Conservation (phyloP, 805 yeast species). For the Teunomyces funiuensis region DNA sequence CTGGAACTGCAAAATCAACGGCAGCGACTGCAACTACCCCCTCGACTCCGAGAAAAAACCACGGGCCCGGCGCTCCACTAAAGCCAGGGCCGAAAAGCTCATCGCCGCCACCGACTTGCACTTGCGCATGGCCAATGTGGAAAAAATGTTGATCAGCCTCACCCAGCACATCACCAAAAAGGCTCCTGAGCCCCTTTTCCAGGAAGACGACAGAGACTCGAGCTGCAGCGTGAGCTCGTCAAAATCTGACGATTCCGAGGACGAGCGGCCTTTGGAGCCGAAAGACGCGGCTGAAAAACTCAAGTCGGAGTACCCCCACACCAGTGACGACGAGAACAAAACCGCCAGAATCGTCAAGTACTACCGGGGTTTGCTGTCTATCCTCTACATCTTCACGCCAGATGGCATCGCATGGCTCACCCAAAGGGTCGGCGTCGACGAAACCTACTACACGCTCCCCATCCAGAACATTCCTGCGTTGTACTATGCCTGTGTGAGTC, state of each 20-base stretch:
- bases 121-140: slow-evolving; percentile 15
- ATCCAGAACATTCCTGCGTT: neutral
- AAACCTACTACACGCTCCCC: neutral
- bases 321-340: neutral
- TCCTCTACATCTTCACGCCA: neutral
- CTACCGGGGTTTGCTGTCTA: slow-evolving; percentile 4
- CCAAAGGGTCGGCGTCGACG: neutral
- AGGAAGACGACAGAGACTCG: slow-evolving; percentile 13
- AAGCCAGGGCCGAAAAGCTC: slow-evolving; percentile 1
- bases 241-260: neutral
- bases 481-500: slow-evolving; percentile 3
- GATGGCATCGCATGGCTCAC: neutral
- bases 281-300: no score
- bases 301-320: no score
- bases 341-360: neutral
- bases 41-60: slow-evolving; percentile 19
- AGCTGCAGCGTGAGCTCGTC: slow-evolving; percentile 12
- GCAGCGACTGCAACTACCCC: slow-evolving; percentile 18
- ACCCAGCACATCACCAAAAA: slow-evolving; percentile 7
- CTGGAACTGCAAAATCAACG: slow-evolving; percentile 18
- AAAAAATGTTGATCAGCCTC: slow-evolving; percentile 16
- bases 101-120: slow-evolving; percentile 11
- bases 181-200: slow-evolving; percentile 9
- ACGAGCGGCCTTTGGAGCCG: neutral
- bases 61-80: neutral